These are phyloP conservation scores for Ogataea nakhonphanomensis DNA, from an alignment of 805 yeast species.

Conservation along the genomic window DNA sequence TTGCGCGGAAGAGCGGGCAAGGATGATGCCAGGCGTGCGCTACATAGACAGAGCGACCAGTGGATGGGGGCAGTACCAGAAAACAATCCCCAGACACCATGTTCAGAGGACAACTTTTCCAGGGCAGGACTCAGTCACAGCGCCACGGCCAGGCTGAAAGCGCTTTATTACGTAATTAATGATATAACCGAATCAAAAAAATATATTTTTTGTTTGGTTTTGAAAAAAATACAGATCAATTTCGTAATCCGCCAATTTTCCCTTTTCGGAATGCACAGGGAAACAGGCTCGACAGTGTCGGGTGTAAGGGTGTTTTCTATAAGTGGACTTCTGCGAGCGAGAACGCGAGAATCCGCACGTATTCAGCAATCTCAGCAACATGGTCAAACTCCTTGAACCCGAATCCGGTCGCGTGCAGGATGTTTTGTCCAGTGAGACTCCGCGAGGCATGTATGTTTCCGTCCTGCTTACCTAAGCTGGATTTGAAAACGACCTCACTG, in stretches of 20 bases:
- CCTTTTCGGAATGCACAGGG: slow-evolving; percentile 14
- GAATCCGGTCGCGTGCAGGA: slow-evolving; percentile 14
- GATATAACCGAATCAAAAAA: background rate
- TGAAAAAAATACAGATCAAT: slow-evolving; percentile 9
- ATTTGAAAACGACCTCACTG: slow-evolving; percentile 14
- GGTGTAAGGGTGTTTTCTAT: slow-evolving; percentile 17
- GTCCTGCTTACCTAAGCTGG: slow-evolving; percentile 9
- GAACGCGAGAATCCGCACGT: slow-evolving; percentile 9
- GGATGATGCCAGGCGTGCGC: background rate
- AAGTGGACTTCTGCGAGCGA: slow-evolving; percentile 3
- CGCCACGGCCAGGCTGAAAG: no score
- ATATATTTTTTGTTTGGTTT: slow-evolving; percentile 1
- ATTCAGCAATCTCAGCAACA: slow-evolving; percentile 14
- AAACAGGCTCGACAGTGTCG: slow-evolving; percentile 3
- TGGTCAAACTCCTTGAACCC: slow-evolving; percentile 18
- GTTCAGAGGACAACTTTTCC: no score
- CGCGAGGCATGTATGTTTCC: slow-evolving; percentile 12
- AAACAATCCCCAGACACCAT: no score
- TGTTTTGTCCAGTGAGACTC: slow-evolving; percentile 2
- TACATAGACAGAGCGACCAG: no score
- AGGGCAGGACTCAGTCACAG: no score
- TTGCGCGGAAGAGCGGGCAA: no score
- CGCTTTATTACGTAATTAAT: slow-evolving; percentile 5
- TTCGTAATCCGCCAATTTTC: slow-evolving; percentile 20
- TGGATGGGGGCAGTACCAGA: no score